phyloP scores from a whole-genome alignment of 2,329 filamentous ascomycete species.

The Lasiodiplodia sp. region DNA sequence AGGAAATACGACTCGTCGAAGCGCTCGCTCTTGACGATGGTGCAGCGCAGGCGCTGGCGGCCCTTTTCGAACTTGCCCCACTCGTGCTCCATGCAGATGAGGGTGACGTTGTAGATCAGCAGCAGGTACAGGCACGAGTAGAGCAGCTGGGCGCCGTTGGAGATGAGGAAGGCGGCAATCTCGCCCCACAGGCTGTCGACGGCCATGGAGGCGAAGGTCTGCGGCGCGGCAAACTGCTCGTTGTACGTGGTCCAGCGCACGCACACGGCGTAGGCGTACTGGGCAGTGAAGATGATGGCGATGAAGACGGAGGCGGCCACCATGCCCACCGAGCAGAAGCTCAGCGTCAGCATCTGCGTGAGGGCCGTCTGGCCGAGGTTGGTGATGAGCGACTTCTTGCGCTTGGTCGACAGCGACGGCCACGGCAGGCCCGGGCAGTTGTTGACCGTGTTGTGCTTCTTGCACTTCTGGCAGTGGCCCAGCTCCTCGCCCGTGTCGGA shows the following conservation, averaged over 20 bases:
- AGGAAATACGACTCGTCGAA: constrained; percentile 42
- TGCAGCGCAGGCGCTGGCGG: constrained; percentile 39
- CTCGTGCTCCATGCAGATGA: constrained; percentile 39
- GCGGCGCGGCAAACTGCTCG: constrained; percentile 8
- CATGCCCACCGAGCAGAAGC: constrained; percentile 33
- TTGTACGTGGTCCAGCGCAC: constrained; percentile 18
- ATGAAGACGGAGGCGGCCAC: constrained; percentile 35
- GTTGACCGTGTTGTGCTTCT: constrained; percentile 38
- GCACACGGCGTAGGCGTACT: constrained; percentile 26
- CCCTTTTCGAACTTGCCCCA: constrained; percentile 41
- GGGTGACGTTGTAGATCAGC: constrained; percentile 43
- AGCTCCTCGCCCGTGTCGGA: constrained; percentile 37
- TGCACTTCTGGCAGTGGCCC: constrained; percentile 44
- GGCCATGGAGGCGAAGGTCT: constrained; percentile 32
- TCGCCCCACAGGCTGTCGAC: constrained; percentile 36
- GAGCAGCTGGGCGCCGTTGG: constrained; percentile 42
- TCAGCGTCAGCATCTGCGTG: constrained; percentile 37
- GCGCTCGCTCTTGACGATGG: constrained; percentile 38
- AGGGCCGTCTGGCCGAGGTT: constrained; percentile 42
- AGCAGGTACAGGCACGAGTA: constrained; percentile 43
- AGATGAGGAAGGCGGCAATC: constrained; percentile 38
- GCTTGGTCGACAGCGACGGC: constrained; percentile 41
- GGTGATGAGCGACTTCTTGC: constrained; percentile 41
- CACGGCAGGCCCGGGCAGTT: constrained; percentile 37
- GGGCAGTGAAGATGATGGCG: constrained; percentile 32